Conservation (phyloP, 768 basidiomycete species). For the Royoungia palumana region DNA sequence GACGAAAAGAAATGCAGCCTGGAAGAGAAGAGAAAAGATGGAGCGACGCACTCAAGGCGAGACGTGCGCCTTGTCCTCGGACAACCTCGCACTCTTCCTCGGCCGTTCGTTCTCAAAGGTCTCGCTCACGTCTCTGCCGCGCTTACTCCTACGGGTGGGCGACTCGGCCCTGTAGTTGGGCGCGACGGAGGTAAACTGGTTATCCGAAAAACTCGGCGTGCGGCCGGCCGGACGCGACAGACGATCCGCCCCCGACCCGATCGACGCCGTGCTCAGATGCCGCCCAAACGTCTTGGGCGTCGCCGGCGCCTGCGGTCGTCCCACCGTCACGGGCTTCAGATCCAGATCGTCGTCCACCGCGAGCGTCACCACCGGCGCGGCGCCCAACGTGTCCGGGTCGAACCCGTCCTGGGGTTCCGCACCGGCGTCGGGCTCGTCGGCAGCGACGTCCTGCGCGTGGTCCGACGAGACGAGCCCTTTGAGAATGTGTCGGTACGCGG, state of each 20-base stretch:
- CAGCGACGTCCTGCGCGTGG: neutral
- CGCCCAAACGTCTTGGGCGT: slow-evolving; percentile 33
- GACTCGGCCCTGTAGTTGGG: slow-evolving; percentile 31
- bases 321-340: slow-evolving; percentile 27
- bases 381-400: slow-evolving; percentile 6
- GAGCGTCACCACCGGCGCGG: neutral
- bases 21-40: too few species aligned
- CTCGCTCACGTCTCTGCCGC: slow-evolving; percentile 19
- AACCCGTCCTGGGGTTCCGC: slow-evolving; percentile 12
- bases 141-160: slow-evolving; percentile 29
- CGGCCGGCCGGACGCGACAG: slow-evolving; percentile 18
- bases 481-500: slow-evolving; percentile 54
- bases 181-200: slow-evolving; percentile 48
- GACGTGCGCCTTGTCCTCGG: neutral
- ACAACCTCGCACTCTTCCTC: slow-evolving; percentile 21
- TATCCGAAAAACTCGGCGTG: slow-evolving; percentile 35
- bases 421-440: neutral
- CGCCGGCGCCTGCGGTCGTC: slow-evolving; percentile 4
- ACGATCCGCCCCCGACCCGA: neutral
- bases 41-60: neutral
- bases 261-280: slow-evolving; percentile 11
- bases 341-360: slow-evolving; percentile 6
- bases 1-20: too few species aligned
- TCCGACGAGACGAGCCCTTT: slow-evolving; percentile 14
- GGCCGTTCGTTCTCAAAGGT: slow-evolving; percentile 12